Evolutionary conservation across 768 basidiomycete genomes (phyloP).

Genomic region (Termitomyces sp.): DNA sequence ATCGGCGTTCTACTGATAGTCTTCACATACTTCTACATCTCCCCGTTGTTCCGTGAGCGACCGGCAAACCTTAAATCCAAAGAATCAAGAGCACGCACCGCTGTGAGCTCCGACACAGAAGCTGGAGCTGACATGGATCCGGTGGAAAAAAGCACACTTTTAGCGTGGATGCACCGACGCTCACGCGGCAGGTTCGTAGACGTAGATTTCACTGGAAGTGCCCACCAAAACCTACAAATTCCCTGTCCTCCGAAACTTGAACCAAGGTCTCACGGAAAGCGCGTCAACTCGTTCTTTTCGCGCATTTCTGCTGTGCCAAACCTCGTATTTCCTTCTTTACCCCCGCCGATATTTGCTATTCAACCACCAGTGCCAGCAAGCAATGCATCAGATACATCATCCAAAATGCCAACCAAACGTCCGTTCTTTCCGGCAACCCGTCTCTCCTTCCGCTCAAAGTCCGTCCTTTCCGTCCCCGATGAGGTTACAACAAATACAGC

Average conservation of each 20-base stretch:
- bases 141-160: conserved; percentile 14
- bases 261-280: neutral
- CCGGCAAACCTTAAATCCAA: neutral
- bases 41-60: conserved; percentile 12
- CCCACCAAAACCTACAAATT: neutral
- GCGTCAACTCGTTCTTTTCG: conserved; percentile 9
- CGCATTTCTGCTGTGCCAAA: conserved; percentile 13
- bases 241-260: neutral
- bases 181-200: conserved; percentile 23
- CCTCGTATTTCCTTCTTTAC: conserved; percentile 1
- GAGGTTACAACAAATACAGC: neutral
- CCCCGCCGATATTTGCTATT: conserved; percentile 2
- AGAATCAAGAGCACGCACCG: neutral
- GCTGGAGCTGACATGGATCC: conserved; percentile 8
- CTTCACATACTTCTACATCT: conserved; percentile 22
- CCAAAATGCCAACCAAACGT: neutral
- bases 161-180: conserved; percentile 23
- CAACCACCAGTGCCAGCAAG: neutral
- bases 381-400: neutral
- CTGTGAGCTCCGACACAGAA: conserved; percentile 8
- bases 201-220: conserved; percentile 8
- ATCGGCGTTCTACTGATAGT: conserved; percentile 17
- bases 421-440: neutral
- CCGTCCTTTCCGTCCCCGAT: neutral
- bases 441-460: conserved; percentile 6